Evolutionary conservation across 2,329 filamentous ascomycete species (phyloP).

Genomic region (Penicillium sp.): DNA sequence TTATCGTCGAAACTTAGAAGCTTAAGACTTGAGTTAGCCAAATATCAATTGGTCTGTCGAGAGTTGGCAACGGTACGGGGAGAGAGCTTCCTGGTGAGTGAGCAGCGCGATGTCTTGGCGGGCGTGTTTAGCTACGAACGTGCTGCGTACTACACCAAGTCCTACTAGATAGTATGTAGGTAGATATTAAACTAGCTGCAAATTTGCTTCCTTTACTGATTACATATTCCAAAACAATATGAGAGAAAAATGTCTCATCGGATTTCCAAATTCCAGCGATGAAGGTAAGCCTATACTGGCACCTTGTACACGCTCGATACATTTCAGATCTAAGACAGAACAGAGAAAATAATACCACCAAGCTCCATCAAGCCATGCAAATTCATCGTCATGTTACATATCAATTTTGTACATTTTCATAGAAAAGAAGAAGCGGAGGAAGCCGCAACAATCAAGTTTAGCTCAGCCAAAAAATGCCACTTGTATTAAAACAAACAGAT

Average conservation of each 20-base stretch:
- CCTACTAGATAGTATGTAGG: no score
- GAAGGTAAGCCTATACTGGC: not conserved
- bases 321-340: not conserved
- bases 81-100: slow-evolving; percentile 5
- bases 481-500: not conserved
- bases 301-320: not conserved
- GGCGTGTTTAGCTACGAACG: not conserved
- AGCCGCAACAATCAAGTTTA: not conserved
- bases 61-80: not conserved
- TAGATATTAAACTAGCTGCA: no score
- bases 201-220: no score
- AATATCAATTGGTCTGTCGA: not conserved
- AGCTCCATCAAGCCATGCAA: slow-evolving; percentile 13
- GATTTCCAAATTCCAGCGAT: not conserved
- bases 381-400: slow-evolving; percentile 13
- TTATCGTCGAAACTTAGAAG: not conserved
- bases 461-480: not conserved
- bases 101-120: slow-evolving; percentile 3
- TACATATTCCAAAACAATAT: not conserved
- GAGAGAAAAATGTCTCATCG: not conserved
- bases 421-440: slow-evolving; percentile 4
- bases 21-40: not conserved
- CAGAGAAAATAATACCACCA: not conserved
- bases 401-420: slow-evolving; percentile 11
- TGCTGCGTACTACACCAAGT: no score